Evolutionary conservation across 768 basidiomycete genomes (phyloP).

Genomic region (Rubroboletus satanas): DNA sequence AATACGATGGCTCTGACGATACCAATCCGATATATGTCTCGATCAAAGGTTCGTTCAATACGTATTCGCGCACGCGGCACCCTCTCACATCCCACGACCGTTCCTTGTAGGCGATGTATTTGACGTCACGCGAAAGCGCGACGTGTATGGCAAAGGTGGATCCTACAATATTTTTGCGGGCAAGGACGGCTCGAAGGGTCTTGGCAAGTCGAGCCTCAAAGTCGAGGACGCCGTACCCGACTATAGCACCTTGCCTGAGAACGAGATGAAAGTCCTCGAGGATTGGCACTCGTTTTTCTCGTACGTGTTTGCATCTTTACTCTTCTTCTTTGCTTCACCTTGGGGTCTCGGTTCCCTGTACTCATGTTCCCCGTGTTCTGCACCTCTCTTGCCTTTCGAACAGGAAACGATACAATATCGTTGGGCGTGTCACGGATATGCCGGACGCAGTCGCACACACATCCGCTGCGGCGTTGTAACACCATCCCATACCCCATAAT

Average conservation of each 20-base stretch:
- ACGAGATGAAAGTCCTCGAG: conserved; percentile 74
- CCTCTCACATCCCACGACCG: neutral
- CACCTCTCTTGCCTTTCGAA: neutral
- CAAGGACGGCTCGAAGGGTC: conserved; percentile 85
- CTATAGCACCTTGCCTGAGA: conserved; percentile 68
- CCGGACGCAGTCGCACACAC: conserved; percentile 34
- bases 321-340: too few species aligned
- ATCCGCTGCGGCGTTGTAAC: neutral
- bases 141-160: conserved; percentile 82
- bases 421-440: conserved; percentile 66
- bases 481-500: neutral
- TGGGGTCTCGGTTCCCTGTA: neutral
- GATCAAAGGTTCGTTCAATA: conserved; percentile 73
- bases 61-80: neutral
- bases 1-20: conserved; percentile 66
- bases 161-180: conserved; percentile 88
- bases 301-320: conserved; percentile 40
- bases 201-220: conserved; percentile 88
- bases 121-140: conserved; percentile 80
- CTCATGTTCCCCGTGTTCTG: neutral
- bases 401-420: conserved; percentile 85
- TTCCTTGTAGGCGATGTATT: conserved; percentile 61
- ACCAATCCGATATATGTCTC: conserved; percentile 81
- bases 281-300: conserved; percentile 89
- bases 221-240: conserved; percentile 84